These are phyloP conservation scores for Kodamaea jinghongensis DNA, from an alignment of 805 yeast species.

Conservation along the genomic window DNA sequence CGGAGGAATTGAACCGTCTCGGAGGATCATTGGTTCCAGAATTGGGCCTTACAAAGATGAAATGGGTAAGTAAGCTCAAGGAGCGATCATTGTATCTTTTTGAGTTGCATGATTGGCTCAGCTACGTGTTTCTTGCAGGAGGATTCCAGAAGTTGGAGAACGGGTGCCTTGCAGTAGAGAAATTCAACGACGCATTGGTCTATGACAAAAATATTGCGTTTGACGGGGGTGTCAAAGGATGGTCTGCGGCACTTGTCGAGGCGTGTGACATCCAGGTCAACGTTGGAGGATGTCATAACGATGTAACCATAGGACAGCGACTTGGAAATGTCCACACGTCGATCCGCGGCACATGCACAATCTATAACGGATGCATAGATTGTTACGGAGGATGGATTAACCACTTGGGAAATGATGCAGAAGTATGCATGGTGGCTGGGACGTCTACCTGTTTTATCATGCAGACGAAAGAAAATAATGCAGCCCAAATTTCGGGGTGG, in stretches of 20 bases:
- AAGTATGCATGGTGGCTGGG: conserved; percentile 55
- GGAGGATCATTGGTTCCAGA: conserved; percentile 51
- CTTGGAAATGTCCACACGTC: conserved; percentile 11
- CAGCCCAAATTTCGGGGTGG: conserved; percentile 34
- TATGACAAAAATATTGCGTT: conserved; percentile 29
- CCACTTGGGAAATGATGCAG: not conserved
- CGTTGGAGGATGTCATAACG: conserved; percentile 14
- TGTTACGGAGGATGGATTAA: conserved; percentile 56
- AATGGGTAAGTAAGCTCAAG: conserved; percentile 29
- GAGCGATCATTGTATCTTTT: conserved; percentile 34
- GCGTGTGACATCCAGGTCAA: conserved; percentile 18
- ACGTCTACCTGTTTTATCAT: conserved; percentile 57
- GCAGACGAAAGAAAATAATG: conserved; percentile 4
- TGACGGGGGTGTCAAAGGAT: conserved; percentile 61
- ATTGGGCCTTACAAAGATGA: conserved; percentile 56
- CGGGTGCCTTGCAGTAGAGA: conserved; percentile 6
- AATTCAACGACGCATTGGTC: not conserved
- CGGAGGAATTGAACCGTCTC: conserved; percentile 15
- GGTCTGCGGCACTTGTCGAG: conserved; percentile 35
- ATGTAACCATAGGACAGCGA: conserved; percentile 15
- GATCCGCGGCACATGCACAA: conserved; percentile 23
- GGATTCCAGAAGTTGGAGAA: conserved; percentile 14
- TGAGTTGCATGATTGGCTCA: conserved; percentile 52
- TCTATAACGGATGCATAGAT: conserved; percentile 52
- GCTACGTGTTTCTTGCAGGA: conserved; percentile 25